Base-by-base conservation (phyloP, 2,329 filamentous ascomycete genomes). In the Talaromyces sp. region DNA sequence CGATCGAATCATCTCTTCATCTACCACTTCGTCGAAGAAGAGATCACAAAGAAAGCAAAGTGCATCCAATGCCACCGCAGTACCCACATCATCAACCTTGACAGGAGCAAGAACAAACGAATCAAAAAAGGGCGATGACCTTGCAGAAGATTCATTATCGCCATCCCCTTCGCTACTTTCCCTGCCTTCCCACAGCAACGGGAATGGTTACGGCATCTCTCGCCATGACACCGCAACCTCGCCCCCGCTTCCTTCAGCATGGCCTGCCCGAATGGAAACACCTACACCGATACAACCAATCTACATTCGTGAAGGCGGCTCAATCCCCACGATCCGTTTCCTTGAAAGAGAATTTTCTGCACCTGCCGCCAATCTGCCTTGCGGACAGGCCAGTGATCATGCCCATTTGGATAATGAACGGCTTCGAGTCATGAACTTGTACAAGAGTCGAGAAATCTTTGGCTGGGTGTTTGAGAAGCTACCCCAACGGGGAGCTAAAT, bases 361-460 rank as follows among this genome's bases (percentile, higher is more conserved):
- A 0, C 92, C 93, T 0, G 93, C 95, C 0, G 93, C 93, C 0
- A 93, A 98, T 75, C 78, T 99, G 37, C 96, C 95, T 0, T 97
- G 93, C 71, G 96, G 96, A 0, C 93, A 97, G 76, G 92, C 93
- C 12, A 97, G 91, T 69, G 95, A 99, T 72, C 88, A 88, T 58
- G 95, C 93, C 18, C 95, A 99, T 83, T 77, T 99, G 76, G 91
- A 96, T 71, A 98, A 99, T 71, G 95, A 99, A 82, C 81, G 95
- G n/a, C 80, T 99, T 75, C 83, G 95, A 59, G 80, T 99, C 62
- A 79, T 90, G 69, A 99, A 99, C 76, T 73, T 99, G 69, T 86
- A 92, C 65, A 97, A 96, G 79, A 95, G 92, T 66, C 86, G 93
- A 66, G 92, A 95, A 76, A 96, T 99, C 64, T 95, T 99, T 69